A percentile compares a stretch with the other conserved stretches of the same genome.
Conservation (phyloP, 2,329 filamentous ascomycete species). For the Cercospora sp. region DNA sequence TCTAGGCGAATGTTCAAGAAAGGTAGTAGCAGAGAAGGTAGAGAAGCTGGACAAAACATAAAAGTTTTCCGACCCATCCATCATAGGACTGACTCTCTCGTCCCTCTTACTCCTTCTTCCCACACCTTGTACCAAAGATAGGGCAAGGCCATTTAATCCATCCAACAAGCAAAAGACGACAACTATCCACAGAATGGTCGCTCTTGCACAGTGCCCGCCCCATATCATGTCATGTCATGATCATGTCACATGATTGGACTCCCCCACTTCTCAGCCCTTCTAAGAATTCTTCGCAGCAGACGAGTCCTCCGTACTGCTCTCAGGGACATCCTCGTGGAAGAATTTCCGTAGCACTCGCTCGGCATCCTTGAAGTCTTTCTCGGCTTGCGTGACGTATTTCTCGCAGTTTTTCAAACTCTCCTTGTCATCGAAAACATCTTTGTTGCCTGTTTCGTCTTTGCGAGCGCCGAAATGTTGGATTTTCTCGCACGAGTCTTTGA, state of each 20-base stretch:
- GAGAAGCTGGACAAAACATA: background rate
- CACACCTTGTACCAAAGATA: background rate
- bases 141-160: background rate
- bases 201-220: background rate
- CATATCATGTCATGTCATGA: background rate
- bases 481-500: conserved; percentile 92
- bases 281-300: background rate
- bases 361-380: conserved; percentile 73
- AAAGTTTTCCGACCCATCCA: background rate
- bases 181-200: background rate
- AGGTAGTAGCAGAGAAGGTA: background rate
- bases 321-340: conserved; percentile 50
- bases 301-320: background rate
- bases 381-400: conserved; percentile 69
- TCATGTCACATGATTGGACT: background rate
- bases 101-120: background rate
- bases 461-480: conserved; percentile 89
- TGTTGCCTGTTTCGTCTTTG: conserved; percentile 74
- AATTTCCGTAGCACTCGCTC: conserved; percentile 70
- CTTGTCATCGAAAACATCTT: conserved; percentile 65
- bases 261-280: background rate
- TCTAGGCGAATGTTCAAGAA: background rate
- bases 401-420: conserved; percentile 69
- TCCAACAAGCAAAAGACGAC: background rate
- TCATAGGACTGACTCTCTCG: background rate